These are phyloP conservation scores for Clavispora phyllophila DNA, from an alignment of 805 yeast genomes.

Conservation along the genomic window DNA sequence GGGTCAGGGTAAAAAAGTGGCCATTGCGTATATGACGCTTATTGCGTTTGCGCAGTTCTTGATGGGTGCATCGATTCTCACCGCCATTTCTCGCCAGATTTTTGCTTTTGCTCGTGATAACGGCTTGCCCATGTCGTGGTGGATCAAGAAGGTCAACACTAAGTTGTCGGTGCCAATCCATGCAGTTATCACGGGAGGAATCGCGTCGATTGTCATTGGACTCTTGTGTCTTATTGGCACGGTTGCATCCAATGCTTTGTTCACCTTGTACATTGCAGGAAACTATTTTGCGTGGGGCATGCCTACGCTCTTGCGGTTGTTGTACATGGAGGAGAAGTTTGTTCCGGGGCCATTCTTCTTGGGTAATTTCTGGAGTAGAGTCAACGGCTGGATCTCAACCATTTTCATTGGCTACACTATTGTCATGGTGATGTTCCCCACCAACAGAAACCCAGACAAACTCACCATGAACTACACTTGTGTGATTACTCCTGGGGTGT, in stretches of 20 bases:
- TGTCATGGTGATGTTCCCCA: slow-evolving; percentile 60
- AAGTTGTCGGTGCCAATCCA: slow-evolving; percentile 58
- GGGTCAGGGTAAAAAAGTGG: slow-evolving; percentile 51
- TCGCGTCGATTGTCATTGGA: slow-evolving; percentile 49
- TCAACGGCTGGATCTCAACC: slow-evolving; percentile 43
- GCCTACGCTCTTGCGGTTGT: slow-evolving; percentile 46
- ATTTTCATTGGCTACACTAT: slow-evolving; percentile 50
- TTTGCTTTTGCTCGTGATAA: slow-evolving; percentile 78
- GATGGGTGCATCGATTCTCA: slow-evolving; percentile 59
- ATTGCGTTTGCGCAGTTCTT: slow-evolving; percentile 57
- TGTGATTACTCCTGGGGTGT: slow-evolving; percentile 57
- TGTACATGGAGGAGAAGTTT: slow-evolving; percentile 46
- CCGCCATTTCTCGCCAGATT: slow-evolving; percentile 65
- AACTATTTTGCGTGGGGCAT: slow-evolving; percentile 59
- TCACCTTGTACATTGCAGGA: slow-evolving; percentile 59
- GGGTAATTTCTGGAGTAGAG: slow-evolving; percentile 45
- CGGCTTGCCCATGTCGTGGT: slow-evolving; percentile 53
- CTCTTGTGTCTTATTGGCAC: slow-evolving; percentile 52
- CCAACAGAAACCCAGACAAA: slow-evolving; percentile 33
- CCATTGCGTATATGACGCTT: slow-evolving; percentile 56
- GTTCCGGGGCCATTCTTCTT: slow-evolving; percentile 64
- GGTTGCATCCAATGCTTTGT: slow-evolving; percentile 64
- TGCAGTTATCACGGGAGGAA: slow-evolving; percentile 48
- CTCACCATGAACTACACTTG: slow-evolving; percentile 65
- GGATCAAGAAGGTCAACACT: slow-evolving; percentile 53